phyloP scores from a whole-genome alignment of 768 basidiomycete genomes.

The Collybia mongolica region DNA sequence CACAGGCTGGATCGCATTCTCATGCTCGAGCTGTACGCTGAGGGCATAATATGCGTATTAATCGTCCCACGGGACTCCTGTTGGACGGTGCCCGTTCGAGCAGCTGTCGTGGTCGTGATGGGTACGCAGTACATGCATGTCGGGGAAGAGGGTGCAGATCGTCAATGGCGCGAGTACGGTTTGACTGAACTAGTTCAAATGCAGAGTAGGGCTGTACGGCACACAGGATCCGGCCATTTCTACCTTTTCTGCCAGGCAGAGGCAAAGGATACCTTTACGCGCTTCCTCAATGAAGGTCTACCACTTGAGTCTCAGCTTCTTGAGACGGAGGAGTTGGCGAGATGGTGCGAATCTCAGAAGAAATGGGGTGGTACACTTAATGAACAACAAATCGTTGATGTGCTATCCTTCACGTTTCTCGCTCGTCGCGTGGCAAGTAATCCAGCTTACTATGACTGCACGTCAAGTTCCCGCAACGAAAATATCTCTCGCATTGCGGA shows the following conservation, averaged over 20 bases:
- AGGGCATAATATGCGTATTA: constrained; percentile 78
- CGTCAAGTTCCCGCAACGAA: constrained; percentile 42
- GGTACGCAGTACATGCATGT: constrained; percentile 81
- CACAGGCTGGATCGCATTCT: constrained; percentile 63
- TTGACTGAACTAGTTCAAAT: constrained; percentile 84
- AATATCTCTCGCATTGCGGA: constrained; percentile 75
- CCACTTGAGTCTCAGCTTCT: constrained; percentile 83
- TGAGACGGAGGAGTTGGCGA: constrained; percentile 44
- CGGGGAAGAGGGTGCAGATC: constrained; percentile 46
- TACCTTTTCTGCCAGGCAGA: constrained; percentile 90
- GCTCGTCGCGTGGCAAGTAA: constrained; percentile 70
- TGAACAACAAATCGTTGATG: constrained; percentile 73
- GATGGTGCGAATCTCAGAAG: constrained; percentile 46
- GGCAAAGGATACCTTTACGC: constrained; percentile 73
- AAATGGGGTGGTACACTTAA: constrained; percentile 35
- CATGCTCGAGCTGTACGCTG: constrained; percentile 78
- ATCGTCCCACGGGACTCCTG: constrained; percentile 81
- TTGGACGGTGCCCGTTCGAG: constrained; percentile 87
- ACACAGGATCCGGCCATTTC: constrained; percentile 62
- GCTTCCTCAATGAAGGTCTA: constrained; percentile 85
- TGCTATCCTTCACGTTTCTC: constrained; percentile 81
- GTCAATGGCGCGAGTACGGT: constrained; percentile 77
- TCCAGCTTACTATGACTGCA: constrained; percentile 79
- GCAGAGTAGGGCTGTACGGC: constrained; percentile 83
- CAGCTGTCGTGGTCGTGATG: constrained; percentile 83